Conservation (phyloP, 371 early-diverging fungal species). For the Chytridium lagenaria region DNA sequence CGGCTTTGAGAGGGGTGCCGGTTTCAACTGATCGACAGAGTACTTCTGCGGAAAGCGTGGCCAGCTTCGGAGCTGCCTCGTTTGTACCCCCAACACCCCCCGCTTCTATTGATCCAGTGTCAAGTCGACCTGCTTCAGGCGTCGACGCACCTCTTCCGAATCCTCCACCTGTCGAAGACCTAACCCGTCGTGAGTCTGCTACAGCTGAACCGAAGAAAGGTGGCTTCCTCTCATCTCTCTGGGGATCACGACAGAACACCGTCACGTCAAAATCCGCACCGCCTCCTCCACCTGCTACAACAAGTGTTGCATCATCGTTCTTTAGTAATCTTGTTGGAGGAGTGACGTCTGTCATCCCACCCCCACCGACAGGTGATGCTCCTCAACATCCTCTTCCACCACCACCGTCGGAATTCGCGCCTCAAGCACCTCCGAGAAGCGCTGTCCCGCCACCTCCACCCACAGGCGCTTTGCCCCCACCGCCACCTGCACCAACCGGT, state of each 20-base stretch:
- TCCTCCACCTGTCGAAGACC: neutral
- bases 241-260: constrained; percentile 3
- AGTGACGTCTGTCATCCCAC: neutral
- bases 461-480: neutral
- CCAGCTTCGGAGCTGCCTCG: neutral
- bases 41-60: neutral
- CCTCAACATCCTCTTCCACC: neutral
- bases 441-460: constrained; percentile 3
- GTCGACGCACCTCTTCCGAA: neutral
- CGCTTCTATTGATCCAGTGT: neutral
- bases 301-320: neutral
- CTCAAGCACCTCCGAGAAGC: neutral
- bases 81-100: neutral
- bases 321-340: neutral
- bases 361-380: neutral
- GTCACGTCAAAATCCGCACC: neutral
- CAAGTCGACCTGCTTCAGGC: neutral
- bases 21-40: neutral
- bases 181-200: neutral
- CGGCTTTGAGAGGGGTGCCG: neutral
- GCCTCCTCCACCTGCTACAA: neutral
- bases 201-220: constrained; percentile 8
- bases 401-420: neutral
- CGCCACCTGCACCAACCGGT: constrained; percentile 1
- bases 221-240: constrained; percentile 10